Conservation (phyloP, 106 monocot species). For the Allium fistulosum region DNA sequence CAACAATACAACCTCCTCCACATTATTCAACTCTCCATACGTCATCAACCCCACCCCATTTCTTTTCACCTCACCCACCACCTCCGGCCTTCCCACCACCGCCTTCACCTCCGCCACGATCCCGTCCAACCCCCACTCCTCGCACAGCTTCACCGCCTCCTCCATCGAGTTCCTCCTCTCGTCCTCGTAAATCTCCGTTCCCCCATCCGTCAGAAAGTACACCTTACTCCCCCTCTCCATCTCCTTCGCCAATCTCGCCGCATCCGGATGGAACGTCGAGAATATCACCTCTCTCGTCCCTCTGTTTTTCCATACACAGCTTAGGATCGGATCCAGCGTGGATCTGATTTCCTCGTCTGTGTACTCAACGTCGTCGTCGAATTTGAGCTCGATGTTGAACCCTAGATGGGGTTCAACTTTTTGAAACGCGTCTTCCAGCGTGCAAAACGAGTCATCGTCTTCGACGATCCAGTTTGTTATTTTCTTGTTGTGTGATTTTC, state of each 20-base stretch:
- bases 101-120: constrained; percentile 69
- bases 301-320: constrained; percentile 44
- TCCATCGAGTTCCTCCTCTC: constrained; percentile 77
- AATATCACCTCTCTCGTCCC: constrained; percentile 54
- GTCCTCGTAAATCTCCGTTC: constrained; percentile 46
- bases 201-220: constrained; percentile 86
- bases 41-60: constrained; percentile 60
- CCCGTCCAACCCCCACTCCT: constrained; percentile 45
- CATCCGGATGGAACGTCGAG: constrained; percentile 88
- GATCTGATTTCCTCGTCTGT: constrained; percentile 47
- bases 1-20: constrained; percentile 77
- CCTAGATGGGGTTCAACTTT: constrained; percentile 50
- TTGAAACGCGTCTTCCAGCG: constrained; percentile 59
- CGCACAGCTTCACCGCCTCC: constrained; percentile 53
- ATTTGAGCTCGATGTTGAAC: constrained; percentile 81
- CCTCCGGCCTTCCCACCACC: constrained; percentile 54
- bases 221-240: constrained; percentile 31
- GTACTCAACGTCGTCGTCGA: constrained; percentile 57
- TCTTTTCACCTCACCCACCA: constrained; percentile 52
- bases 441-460: constrained; percentile 51
- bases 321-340: constrained; percentile 43
- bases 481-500: constrained; percentile 54
- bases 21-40: constrained; percentile 79
- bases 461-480: constrained; percentile 56
- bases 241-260: constrained; percentile 19